Percentiles rank a stretch among this genome's conserved stretches.
phyloP scores from a whole-genome alignment of 495 filamentous ascomycete genomes.

The Annulohypoxylon bovei region DNA sequence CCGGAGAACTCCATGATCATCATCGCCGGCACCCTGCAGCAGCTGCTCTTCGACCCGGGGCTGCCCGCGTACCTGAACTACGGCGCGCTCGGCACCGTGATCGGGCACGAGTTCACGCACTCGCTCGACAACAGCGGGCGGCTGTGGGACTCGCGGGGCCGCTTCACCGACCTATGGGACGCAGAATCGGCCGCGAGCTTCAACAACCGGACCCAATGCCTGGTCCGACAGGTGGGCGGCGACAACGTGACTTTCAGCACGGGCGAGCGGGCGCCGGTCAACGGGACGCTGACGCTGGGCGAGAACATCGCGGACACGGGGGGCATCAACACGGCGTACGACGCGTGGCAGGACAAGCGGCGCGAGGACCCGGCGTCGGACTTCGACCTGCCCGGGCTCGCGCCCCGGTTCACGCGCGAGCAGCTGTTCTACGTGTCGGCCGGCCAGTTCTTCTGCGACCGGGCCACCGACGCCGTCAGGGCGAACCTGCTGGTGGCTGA shows the following conservation, averaged over 20 bases:
- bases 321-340: slow-evolving; percentile 67
- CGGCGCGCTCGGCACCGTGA: slow-evolving; percentile 69
- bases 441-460: slow-evolving; percentile 66
- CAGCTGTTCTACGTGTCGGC: slow-evolving; percentile 73
- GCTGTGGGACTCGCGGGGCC: slow-evolving; percentile 69
- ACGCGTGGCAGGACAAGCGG: slow-evolving; percentile 67
- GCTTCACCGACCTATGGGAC: slow-evolving; percentile 73
- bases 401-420: slow-evolving; percentile 64
- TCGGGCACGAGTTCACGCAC: slow-evolving; percentile 74
- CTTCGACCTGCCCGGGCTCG: slow-evolving; percentile 64
- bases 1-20: slow-evolving; percentile 65
- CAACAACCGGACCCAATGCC: slow-evolving; percentile 68
- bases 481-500: not conserved
- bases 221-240: slow-evolving; percentile 70
- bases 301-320: slow-evolving; percentile 78
- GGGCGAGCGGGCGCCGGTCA: slow-evolving; percentile 64
- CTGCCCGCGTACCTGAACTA: slow-evolving; percentile 71
- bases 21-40: slow-evolving; percentile 73
- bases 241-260: slow-evolving; percentile 62
- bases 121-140: slow-evolving; percentile 73
- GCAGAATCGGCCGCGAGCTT: slow-evolving; percentile 63
- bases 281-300: slow-evolving; percentile 69
- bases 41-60: slow-evolving; percentile 65
- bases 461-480: not conserved
- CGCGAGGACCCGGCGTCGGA: slow-evolving; percentile 54